Base-by-base conservation (phyloP, 805 yeast species). In the Hanseniaspora lindneri region DNA sequence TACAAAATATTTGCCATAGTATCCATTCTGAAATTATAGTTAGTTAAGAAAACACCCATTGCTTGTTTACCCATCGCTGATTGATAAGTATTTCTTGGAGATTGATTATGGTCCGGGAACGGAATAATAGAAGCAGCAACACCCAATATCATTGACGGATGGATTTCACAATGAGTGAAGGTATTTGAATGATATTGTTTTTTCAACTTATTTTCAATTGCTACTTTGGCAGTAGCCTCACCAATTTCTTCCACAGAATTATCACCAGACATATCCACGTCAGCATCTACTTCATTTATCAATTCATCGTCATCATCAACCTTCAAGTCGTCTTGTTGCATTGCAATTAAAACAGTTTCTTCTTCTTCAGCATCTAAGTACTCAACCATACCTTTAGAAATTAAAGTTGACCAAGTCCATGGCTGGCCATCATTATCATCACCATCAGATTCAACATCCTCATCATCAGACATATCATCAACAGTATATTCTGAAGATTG, bases 21-120 rank as follows among this genome's bases (percentile, higher is more conserved):
- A 67, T 92, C 98, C 98, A 92, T 92, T 69, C 98, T 84, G 47
- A 89, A 95, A 51, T 81, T 76, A 66, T 89, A 92, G 62, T 92
- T 92, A 4, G 98, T 92, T 59, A 89, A 74, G 66, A 84, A 89
- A 9, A 92, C 97, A 63, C 98, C 98, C 98, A 92, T 92, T 51
- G 98, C 98, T 70, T 92, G 98, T 68, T 92, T 92, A 78, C 98
- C 98, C 98, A 92, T 92, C 54, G 98, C 98, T 64, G 96, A 88
- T 71, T 92, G 98, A 67, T 92, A 92, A 3, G 98, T 92, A 64
- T 92, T 92, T 79, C 98, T 89, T 52, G 98, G 98, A 52, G 96
- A 88, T 72, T 92, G 98, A 67, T 92, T 92, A 67, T 92, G 99
- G 69, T 92, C 98, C 13, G 99, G 99, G 83, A 92, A 92, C 17